Evolutionary conservation across 768 basidiomycete species (phyloP).

Genomic region (Boletus tomentosulus): DNA sequence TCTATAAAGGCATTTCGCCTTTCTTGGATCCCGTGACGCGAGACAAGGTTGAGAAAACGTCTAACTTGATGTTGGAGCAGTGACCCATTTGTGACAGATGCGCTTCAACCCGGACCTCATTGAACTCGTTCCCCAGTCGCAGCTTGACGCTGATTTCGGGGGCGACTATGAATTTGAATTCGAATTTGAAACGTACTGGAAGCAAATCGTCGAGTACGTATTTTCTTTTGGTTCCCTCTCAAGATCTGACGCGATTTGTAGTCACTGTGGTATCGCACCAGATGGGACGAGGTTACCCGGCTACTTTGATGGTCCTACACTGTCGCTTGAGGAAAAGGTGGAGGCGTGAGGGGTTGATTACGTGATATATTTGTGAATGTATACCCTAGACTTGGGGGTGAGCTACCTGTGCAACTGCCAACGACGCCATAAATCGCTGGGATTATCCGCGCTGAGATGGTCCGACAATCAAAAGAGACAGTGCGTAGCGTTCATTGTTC

Average conservation of each 20-base stretch:
- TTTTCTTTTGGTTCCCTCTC: neutral
- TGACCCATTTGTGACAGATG: slow-evolving; percentile 47
- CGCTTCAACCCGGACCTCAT: slow-evolving; percentile 81
- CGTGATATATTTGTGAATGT: slow-evolving; percentile 22
- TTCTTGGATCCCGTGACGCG: slow-evolving; percentile 86
- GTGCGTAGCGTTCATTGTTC: slow-evolving; percentile 25
- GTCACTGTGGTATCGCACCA: slow-evolving; percentile 51
- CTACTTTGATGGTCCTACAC: slow-evolving; percentile 28
- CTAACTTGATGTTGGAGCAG: neutral
- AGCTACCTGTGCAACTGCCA: slow-evolving; percentile 17
- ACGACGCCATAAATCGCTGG: slow-evolving; percentile 24
- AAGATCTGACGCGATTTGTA: slow-evolving; percentile 21
- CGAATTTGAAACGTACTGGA: slow-evolving; percentile 73
- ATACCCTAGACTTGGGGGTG: slow-evolving; percentile 3
- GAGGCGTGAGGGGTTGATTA: slow-evolving; percentile 17
- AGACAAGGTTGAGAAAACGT: slow-evolving; percentile 56
- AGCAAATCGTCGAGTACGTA: slow-evolving; percentile 64
- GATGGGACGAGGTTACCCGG: slow-evolving; percentile 46
- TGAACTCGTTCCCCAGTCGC: slow-evolving; percentile 68
- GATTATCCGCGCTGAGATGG: slow-evolving; percentile 27
- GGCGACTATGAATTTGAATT: slow-evolving; percentile 73
- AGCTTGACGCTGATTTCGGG: slow-evolving; percentile 82
- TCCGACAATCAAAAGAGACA: slow-evolving; percentile 33
- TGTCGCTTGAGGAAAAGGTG: neutral
- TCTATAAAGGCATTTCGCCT: slow-evolving; percentile 80